Percentiles rank a stretch among this genome's conserved stretches.
Evolutionary conservation across 345 rosid genomes (phyloP).

Genomic region (Reutealis trisperma): DNA sequence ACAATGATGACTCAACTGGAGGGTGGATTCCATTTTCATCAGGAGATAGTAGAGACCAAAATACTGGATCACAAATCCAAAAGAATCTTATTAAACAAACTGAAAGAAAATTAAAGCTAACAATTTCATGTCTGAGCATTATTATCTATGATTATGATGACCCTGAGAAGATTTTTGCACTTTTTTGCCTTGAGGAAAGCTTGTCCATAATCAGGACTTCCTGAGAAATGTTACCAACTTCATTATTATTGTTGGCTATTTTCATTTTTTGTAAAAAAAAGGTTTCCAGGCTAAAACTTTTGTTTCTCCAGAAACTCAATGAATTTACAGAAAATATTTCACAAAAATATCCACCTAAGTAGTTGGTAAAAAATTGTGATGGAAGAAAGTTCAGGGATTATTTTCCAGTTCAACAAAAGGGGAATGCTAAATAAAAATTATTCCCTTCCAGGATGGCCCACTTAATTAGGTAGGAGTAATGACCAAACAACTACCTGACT

Average conservation of each 20-base stretch:
- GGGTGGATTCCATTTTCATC: constrained; percentile 48
- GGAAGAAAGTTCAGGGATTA: background rate
- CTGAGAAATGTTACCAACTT: background rate
- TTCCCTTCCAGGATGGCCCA: background rate
- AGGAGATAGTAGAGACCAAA: constrained; percentile 82
- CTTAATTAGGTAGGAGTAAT: background rate
- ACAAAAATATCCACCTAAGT: background rate
- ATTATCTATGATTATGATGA: background rate
- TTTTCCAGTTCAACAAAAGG: background rate
- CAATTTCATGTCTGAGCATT: background rate
- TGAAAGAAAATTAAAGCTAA: background rate
- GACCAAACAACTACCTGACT: constrained; percentile 53
- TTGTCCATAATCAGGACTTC: background rate
- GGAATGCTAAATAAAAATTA: background rate
- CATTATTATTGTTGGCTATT: too few species aligned
- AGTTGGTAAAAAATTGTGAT: background rate
- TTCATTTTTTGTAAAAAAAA: background rate
- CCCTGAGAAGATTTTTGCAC: background rate
- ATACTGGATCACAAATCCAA: constrained; percentile 45
- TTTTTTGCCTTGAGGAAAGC: background rate
- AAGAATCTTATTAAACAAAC: constrained; percentile 5
- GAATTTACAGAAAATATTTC: background rate
- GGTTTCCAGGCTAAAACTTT: background rate
- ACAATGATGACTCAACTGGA: constrained; percentile 73
- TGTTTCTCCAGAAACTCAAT: background rate